A percentile compares a stretch with the other conserved stretches of the same genome.
Conservation (phyloP, 495 filamentous ascomycete species). For the Thermothielavioides terrestris region DNA sequence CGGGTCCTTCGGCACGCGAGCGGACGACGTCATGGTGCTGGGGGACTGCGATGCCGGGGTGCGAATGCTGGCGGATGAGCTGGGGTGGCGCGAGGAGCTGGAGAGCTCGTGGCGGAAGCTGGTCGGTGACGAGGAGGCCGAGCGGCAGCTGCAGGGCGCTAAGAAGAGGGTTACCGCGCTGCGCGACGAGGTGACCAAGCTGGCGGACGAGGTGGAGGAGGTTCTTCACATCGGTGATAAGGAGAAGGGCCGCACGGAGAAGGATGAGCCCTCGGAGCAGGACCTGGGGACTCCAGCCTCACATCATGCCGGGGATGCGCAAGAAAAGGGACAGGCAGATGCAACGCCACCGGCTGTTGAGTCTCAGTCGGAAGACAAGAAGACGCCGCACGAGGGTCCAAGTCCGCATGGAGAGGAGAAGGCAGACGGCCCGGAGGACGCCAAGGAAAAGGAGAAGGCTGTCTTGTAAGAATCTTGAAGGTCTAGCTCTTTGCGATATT, state of each 20-base stretch:
- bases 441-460: neutral
- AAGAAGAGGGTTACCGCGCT: slow-evolving; percentile 18
- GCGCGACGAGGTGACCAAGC: slow-evolving; percentile 27
- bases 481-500: too few relatives aligned
- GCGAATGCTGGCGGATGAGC: slow-evolving; percentile 66
- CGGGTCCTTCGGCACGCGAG: slow-evolving; percentile 59
- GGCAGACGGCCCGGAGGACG: too few relatives aligned
- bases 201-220: slow-evolving; percentile 30
- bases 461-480: neutral
- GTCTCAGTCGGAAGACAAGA: too few relatives aligned
- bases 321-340: too few relatives aligned
- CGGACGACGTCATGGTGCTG: slow-evolving; percentile 33
- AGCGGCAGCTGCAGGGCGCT: slow-evolving; percentile 27
- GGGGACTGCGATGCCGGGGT: slow-evolving; percentile 69
- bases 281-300: neutral
- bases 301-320: neutral
- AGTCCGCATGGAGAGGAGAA: too few relatives aligned
- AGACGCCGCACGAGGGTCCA: too few relatives aligned
- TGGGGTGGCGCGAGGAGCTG: slow-evolving; percentile 84
- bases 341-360: too few relatives aligned
- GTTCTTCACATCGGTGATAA: slow-evolving; percentile 27
- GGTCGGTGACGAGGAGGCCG: slow-evolving; percentile 37
- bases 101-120: slow-evolving; percentile 42
- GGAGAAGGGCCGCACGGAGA: slow-evolving; percentile 6
- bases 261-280: neutral